A percentile compares a stretch with the other conserved stretches of the same genome.
Conservation (phyloP, 2,329 filamentous ascomycete species). For the Metarhizium brunneum region DNA sequence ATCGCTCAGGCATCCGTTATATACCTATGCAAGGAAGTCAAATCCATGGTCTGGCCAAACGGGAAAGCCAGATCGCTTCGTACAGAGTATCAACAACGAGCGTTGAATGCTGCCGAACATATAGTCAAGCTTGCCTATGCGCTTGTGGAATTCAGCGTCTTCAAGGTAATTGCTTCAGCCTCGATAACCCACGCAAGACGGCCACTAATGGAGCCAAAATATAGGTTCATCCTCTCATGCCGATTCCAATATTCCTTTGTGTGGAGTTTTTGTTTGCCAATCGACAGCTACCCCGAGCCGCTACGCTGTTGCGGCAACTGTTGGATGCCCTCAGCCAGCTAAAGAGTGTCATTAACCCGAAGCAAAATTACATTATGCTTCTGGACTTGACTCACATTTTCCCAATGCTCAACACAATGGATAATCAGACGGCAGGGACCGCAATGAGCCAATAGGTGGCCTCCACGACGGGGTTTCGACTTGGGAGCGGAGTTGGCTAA, state of each 20-base stretch:
- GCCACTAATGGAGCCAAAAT: background rate
- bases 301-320: background rate
- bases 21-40: background rate
- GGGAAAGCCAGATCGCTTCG: background rate
- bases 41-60: background rate
- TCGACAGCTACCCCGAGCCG: background rate
- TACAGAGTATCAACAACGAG: background rate
- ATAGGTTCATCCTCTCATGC: background rate
- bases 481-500: background rate
- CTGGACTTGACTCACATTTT: background rate
- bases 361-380: background rate
- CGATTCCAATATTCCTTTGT: background rate
- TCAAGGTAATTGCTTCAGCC: background rate
- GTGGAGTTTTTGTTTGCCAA: background rate
- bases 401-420: background rate
- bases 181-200: background rate
- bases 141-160: background rate
- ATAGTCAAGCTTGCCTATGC: background rate
- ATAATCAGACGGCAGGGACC: background rate
- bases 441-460: background rate
- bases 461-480: background rate
- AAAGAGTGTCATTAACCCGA: background rate
- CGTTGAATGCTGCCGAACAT: background rate
- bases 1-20: background rate
- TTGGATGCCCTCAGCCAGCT: background rate